Evolutionary conservation across 305 asterid species (phyloP), one percentile per base, ranked within the genome.

Genomic region (Fraxinus dipetala): DNA sequence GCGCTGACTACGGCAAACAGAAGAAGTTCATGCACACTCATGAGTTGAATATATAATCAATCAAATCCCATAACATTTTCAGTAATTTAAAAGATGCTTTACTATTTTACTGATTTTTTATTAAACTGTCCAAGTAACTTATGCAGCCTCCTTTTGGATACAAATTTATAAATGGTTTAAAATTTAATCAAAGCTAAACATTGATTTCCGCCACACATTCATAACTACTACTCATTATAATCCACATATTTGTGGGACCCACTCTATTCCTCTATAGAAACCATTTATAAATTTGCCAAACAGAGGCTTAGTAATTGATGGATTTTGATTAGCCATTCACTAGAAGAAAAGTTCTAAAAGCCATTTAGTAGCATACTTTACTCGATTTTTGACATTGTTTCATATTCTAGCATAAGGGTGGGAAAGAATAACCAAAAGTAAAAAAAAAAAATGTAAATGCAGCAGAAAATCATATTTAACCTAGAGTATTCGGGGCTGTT

Each of bases 401-500:
- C 36, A 32, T 77, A 32, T 32, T 20, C 77, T 2, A 79, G 73
- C 3, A 28, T 70, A 36, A 78, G 9, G 45, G 8, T 24, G 45
- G 74, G 59, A 18, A 20, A 10, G 34, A 24, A 14, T 1, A 26
- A 11, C 2, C 35, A 4, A 18, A 10, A 26, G n/a, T 13, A 48
- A 36, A 14, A 35, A 69, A 26, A 26, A 26, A 13, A 48, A 45
- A 18, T 22, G 51, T 3, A 69, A 69, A 78, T 56, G 65, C 18
- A 77, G 63, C 56, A 82, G 5, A 34, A 65, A 77, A 56, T 73
- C 80, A 45, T 81, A 82, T 26, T 69, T 72, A 81, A 94, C 99
- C 98, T 84, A 96, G 95, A 80, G 99, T 96, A 81, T 92, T 96
- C 65, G 98, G 98, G 73, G 98, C 94, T 9, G 99, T 92, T 79